Conservation (phyloP, 768 basidiomycete species). For the Tricholoma terreum region DNA sequence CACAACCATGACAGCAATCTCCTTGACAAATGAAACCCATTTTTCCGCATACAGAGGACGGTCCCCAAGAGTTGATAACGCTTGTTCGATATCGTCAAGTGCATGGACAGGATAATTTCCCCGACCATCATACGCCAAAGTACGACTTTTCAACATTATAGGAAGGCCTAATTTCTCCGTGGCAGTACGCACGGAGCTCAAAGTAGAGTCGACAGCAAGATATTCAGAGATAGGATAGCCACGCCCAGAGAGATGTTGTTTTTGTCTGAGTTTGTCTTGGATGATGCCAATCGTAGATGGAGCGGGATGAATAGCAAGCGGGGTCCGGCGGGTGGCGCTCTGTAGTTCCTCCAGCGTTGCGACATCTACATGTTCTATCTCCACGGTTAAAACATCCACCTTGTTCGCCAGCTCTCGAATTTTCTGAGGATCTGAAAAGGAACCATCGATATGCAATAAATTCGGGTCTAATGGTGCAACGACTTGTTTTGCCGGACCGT, state of each 20-base stretch:
- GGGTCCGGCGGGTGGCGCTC: constrained; percentile 24
- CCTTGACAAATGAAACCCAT: constrained; percentile 85
- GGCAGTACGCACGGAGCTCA: constrained; percentile 50
- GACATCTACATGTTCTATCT: constrained; percentile 95
- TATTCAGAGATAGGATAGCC: constrained; percentile 61
- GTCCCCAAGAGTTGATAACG: constrained; percentile 52
- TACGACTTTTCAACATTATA: constrained; percentile 95
- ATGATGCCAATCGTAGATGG: constrained; percentile 82
- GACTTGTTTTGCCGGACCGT: constrained; percentile 88
- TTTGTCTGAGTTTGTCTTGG: constrained; percentile 79
- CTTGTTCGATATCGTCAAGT: constrained; percentile 46
- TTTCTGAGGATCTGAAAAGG: constrained; percentile 76
- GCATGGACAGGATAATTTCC: constrained; percentile 82
- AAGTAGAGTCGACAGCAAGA: constrained; percentile 51
- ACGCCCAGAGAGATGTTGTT: constrained; percentile 71
- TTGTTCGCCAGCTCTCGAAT: constrained; percentile 76
- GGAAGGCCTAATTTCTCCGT: constrained; percentile 70
- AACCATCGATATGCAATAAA: constrained; percentile 77
- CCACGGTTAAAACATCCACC: constrained; percentile 88
- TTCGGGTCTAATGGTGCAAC: constrained; percentile 49
- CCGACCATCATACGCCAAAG: constrained; percentile 92
- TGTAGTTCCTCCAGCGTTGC: constrained; percentile 64
- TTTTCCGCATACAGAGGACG: constrained; percentile 90
- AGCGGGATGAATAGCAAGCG: constrained; percentile 64
- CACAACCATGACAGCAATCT: constrained; percentile 97